Evolutionary conservation across 2,329 filamentous ascomycete species (phyloP), one percentile per base, ranked within the genome.

Genomic region (Claviceps citrina): DNA sequence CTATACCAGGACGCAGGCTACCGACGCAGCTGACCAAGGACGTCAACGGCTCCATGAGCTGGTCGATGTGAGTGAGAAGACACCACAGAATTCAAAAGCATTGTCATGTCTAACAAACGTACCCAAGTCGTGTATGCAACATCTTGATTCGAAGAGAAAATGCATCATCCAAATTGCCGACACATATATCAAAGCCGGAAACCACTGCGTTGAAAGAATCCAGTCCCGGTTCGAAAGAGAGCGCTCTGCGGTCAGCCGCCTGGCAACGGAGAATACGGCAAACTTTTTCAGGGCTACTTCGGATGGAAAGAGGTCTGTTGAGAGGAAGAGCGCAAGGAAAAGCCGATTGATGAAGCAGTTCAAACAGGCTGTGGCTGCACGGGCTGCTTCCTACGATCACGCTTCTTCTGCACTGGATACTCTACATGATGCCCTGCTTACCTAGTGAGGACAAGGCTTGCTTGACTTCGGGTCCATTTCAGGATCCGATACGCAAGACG

Each of bases 141-240:
- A 36, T 12, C 18, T 43, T 16, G 41, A 40, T 28, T 30, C 31
- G 16, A 41, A 41, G 31, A 30, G 26, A 26, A 27, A 27, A 8
- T 35, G 18, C 22, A 36, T 44, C n/a, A 18, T 31, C 12, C 19
- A 38, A 25, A 36, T 44, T 30, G 26, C 25, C n/a, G 39, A 41
- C 20, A 34, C 25, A 12, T 44, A 41, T 34, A 28, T 30, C 22
- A 36, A 16, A 16, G 39, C 26, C 32, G 42, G 42, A 30, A 38
- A 27, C 13, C 42, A 38, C 16, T 44, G 42, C 31, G 39, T 44
- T 6, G 31, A 39, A 12, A 44, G 34, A 36, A 44, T 44, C 10
- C 39, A 44, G 31, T 31, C 35, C 19, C 42, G 39, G 6, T 44
- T 41, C 18, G 25, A 28, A 10, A 34, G 19, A 32, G 42, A 44